These are phyloP conservation scores for Quercus agrifolia DNA, from an alignment of 306 rosid genomes.

Conservation along the genomic window DNA sequence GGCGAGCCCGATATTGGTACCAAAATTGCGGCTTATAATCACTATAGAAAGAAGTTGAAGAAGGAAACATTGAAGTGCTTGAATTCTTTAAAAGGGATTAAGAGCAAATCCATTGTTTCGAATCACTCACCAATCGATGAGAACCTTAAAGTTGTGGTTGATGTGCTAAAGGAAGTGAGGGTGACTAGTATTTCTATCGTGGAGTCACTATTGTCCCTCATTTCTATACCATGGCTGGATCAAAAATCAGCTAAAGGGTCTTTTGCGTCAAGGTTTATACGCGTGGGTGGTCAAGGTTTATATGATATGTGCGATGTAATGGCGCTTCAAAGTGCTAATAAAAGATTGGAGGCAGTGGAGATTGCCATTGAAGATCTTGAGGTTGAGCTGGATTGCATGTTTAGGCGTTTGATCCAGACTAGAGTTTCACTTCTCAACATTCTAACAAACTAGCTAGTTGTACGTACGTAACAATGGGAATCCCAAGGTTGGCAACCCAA, in stretches of 20 bases:
- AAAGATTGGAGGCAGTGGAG: constrained; percentile 49
- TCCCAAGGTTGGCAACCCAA: constrained; percentile 2
- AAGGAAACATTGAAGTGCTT: constrained; percentile 55
- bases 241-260: constrained; percentile 26
- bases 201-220: constrained; percentile 49
- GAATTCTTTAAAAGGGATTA: constrained; percentile 43
- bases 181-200: constrained; percentile 41
- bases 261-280: constrained; percentile 35
- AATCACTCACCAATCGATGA: constrained; percentile 19
- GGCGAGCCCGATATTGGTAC: constrained; percentile 26
- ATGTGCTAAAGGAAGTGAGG: constrained; percentile 51
- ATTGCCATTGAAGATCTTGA: constrained; percentile 54
- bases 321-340: constrained; percentile 51
- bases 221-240: constrained; percentile 54
- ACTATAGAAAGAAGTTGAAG: constrained; percentile 47
- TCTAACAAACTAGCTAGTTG: constrained; percentile 25
- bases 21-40: constrained; percentile 35
- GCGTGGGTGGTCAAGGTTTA: constrained; percentile 2
- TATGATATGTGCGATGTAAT: constrained; percentile 34
- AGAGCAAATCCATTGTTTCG: not conserved
- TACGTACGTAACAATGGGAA: not conserved
- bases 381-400: constrained; percentile 50
- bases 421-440: constrained; percentile 62
- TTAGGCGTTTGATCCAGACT: constrained; percentile 64
- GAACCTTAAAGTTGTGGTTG: constrained; percentile 47